A percentile compares a stretch with the other conserved stretches of the same genome.
Evolutionary conservation across 2,329 filamentous ascomycete genomes (phyloP).

Genomic region (Colletotrichum melonis): DNA sequence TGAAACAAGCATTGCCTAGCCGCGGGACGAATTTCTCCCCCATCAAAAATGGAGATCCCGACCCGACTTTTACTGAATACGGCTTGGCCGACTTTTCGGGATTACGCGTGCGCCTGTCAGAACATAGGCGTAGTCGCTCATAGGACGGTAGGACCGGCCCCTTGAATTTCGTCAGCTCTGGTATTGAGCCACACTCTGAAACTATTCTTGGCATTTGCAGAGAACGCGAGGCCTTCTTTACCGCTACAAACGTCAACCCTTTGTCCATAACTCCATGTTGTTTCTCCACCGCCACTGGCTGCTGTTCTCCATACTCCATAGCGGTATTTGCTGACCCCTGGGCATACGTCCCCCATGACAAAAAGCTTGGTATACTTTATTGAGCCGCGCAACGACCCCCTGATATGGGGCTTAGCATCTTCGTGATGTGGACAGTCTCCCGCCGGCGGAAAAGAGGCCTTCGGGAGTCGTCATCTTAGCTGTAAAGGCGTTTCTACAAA

Average conservation of each 20-base stretch:
- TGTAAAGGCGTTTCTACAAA: background rate
- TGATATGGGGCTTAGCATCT: constrained; percentile 4
- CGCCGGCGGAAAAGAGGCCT: background rate
- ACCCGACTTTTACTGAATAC: background rate
- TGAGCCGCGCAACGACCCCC: constrained; percentile 17
- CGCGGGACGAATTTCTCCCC: background rate
- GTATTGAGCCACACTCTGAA: background rate
- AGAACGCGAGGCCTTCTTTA: background rate
- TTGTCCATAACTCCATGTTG: too few relatives aligned
- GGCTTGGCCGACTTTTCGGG: background rate
- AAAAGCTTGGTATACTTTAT: constrained; percentile 28
- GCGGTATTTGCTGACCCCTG: background rate
- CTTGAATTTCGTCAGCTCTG: constrained; percentile 4
- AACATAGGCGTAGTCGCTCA: constrained; percentile 8
- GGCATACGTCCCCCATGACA: background rate
- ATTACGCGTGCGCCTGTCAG: constrained; percentile 25
- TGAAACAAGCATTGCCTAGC: constrained; percentile 18
- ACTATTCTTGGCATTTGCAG: constrained; percentile 1
- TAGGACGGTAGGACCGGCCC: background rate
- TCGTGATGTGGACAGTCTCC: constrained; percentile 24
- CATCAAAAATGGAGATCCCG: background rate
- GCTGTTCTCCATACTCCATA: background rate
- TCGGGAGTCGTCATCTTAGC: background rate
- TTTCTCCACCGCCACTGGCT: too few relatives aligned
- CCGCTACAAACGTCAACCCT: too few relatives aligned